Evolutionary conservation across 345 rosid species (phyloP), one percentile per base, ranked within the genome.

Genomic region (Eucalyptus erythrocorys): DNA sequence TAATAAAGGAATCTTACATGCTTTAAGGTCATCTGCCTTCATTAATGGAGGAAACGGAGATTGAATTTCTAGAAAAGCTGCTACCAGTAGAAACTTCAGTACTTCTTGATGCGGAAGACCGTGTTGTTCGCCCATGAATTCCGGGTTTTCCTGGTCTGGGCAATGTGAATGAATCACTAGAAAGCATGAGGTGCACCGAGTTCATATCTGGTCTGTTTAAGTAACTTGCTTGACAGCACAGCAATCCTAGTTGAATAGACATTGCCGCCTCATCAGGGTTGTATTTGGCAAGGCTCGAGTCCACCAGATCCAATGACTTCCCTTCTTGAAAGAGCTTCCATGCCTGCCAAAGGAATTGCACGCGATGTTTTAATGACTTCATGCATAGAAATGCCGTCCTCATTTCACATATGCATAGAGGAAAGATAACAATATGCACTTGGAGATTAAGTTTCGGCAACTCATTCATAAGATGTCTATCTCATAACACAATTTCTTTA

Each of bases 71-170:
- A n/a, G 99, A 96, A 88, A 92, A 68, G 89, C 95, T 96, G 90
- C 89, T 90, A 40, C 93, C 93, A 17, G 92, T 94, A 22, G 94
- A 94, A 85, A 87, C 91, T 91, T 47, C 91, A n/a, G 90, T 87
- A 19, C 85, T 57, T 71, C 92, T n/a, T n/a, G n/a, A 89, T 47
- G 92, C 93, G 5, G 95, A 85, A 64, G 92, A 81, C 0, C 90
- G 90, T 49, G 91, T 91, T 47, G 49, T 50, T 27, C 99, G 96
- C 50, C 98, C 98, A 89, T 93, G 98, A 87, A 91, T 91, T 88
- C 94, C 99, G 5, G 99, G 99, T 88, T 90, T 94, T 40, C 99
- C 95, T 26, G 99, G 99, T 89, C 48, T 92, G 7, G 99, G 97
- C 92, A 97, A 87, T 59, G 93, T 95, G 53, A 97, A 95, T 1